Base-by-base conservation (phyloP, 768 basidiomycete species). In the Pleurotus tuber-regium region DNA sequence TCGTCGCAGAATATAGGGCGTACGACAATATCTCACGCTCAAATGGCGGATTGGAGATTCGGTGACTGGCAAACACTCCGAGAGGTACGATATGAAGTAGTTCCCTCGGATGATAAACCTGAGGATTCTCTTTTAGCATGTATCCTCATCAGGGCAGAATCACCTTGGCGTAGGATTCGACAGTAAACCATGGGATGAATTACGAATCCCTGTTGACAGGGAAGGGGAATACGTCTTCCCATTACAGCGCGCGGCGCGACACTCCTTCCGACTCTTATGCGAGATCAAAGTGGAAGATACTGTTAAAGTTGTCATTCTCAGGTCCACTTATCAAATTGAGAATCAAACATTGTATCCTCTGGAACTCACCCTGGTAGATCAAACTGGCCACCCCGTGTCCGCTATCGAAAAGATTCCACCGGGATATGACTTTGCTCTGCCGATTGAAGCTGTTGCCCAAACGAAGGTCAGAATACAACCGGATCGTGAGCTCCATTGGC, bases 51-150 rank as follows among this genome's bases (percentile, higher is more conserved):
- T 51, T 98, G 97, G 97, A 78, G 97, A 50, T 98, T 98, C 61
- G 94, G 98, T 63, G 95, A 98, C 61, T 93, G 92, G 88, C 87
- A 87, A 64, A 87, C 86, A 3, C 86, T 90, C 74, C 84, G 97
- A 63, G 97, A 99, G 74, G 94, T 92, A 62, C 54, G 75, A 57
- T 14, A 40, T 39, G 19, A 39, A 39, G 28, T 56, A n/a, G n/a
- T n/a, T n/a, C n/a, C n/a, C n/a, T n/a, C n/a, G n/a, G n/a, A n/a
- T n/a, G n/a, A n/a, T n/a, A n/a, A n/a, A 49, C 38, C 47, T 14
- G 39, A 53, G 11, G 52, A 33, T 11, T 35, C 21, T 9, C 19
- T n/a, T 58, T 18, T 54, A 86, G 83, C 82, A 86, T 56, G 77
- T 86, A 38, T 78, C 83, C 9, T 70, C 77, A 7, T 79, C 84